Conservation (phyloP, 805 yeast species). For the Candida xiaguanensis region DNA sequence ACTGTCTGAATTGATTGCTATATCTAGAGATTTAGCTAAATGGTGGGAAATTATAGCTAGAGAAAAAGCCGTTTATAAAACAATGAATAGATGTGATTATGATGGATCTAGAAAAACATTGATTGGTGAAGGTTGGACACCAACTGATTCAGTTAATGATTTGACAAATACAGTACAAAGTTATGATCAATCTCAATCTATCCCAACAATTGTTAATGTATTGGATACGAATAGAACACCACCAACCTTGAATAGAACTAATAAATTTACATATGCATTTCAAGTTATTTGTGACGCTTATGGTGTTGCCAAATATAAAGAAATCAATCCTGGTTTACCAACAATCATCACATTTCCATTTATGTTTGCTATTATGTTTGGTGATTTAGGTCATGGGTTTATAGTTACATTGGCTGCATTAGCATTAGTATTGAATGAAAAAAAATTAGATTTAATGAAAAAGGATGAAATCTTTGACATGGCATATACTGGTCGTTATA, state of each 20-base stretch:
- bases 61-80: slow-evolving; percentile 79
- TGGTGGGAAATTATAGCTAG: slow-evolving; percentile 65
- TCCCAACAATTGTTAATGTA: slow-evolving; percentile 49
- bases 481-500: slow-evolving; percentile 93
- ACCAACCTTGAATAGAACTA: slow-evolving; percentile 93
- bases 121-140: slow-evolving; percentile 97
- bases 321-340: slow-evolving; percentile 94
- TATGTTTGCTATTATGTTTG: slow-evolving; percentile 99
- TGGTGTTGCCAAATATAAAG: slow-evolving; percentile 89
- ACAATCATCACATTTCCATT: slow-evolving; percentile 95
- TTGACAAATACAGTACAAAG: slow-evolving; percentile 66
- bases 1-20: slow-evolving; percentile 70
- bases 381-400: slow-evolving; percentile 96
- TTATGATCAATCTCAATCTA: slow-evolving; percentile 49
- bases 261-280: slow-evolving; percentile 89
- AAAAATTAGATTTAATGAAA: slow-evolving; percentile 59
- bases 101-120: slow-evolving; percentile 82
- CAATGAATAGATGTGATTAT: slow-evolving; percentile 75
- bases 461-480: slow-evolving; percentile 94
- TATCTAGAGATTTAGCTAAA: slow-evolving; percentile 67
- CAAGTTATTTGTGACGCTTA: slow-evolving; percentile 94
- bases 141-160: slow-evolving; percentile 66
- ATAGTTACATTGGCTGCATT: slow-evolving; percentile 73
- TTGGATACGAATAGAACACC: slow-evolving; percentile 81
- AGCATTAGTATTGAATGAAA: slow-evolving; percentile 69